These are phyloP conservation scores for Nectriaceae sp. DNA, from an alignment of 2,329 filamentous ascomycete genomes.

Conservation along the genomic window DNA sequence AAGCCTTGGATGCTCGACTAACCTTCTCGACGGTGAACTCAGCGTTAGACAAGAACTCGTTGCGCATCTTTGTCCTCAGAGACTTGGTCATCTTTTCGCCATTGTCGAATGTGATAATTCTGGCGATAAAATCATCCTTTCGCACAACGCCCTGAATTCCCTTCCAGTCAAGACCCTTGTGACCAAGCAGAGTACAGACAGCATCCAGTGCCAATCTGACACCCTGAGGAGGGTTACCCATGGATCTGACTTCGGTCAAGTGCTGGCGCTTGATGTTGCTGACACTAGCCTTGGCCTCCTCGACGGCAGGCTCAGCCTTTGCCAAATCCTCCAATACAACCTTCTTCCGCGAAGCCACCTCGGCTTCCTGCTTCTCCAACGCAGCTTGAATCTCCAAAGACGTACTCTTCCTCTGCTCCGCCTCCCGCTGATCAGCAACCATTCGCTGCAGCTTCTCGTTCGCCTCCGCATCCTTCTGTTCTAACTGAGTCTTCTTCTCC, in stretches of 20 bases:
- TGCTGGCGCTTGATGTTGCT: conserved; percentile 98
- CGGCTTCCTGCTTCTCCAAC: conserved; percentile 84
- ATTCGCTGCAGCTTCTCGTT: conserved; percentile 97
- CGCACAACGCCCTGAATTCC: conserved; percentile 85
- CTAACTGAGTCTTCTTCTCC: conserved; percentile 90
- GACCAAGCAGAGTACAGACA: conserved; percentile 92
- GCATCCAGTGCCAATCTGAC: conserved; percentile 92
- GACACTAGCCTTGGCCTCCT: conserved; percentile 92
- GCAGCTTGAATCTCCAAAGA: conserved; percentile 87
- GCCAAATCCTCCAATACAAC: conserved; percentile 87
- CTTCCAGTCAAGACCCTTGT: conserved; percentile 91
- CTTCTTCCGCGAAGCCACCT: conserved; percentile 80
- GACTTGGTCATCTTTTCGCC: conserved; percentile 88
- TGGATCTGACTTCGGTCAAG: conserved; percentile 94
- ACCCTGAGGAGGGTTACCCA: conserved; percentile 88
- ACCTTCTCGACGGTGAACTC: conserved; percentile 97
- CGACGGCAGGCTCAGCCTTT: conserved; percentile 87
- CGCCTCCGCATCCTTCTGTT: conserved; percentile 91
- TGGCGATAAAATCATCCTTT: conserved; percentile 94
- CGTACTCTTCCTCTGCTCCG: conserved; percentile 84
- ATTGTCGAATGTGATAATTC: conserved; percentile 96
- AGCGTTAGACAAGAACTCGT: conserved; percentile 86
- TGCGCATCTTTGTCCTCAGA: conserved; percentile 85
- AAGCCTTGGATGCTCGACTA: conserved; percentile 94
- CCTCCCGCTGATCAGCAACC: conserved; percentile 93